Percentiles rank a stretch among this genome's conserved stretches.
These are phyloP conservation scores for Plasmodium cynomolgi DNA, from an alignment of 169 alveolate genomes.

Conservation along the genomic window DNA sequence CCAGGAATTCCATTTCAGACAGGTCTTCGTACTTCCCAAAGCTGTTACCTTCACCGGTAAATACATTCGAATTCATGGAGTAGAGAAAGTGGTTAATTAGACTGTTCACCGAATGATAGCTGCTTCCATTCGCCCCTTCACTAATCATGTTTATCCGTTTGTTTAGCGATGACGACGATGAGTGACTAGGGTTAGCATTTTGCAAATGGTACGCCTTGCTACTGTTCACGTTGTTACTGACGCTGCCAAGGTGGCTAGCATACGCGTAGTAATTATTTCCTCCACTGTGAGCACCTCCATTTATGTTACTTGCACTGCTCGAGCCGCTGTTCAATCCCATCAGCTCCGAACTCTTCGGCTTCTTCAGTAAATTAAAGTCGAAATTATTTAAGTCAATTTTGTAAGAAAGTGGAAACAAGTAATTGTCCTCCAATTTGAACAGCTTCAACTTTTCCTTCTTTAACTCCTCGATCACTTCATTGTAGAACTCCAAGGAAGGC, in stretches of 20 bases:
- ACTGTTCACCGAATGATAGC: conserved; percentile 43
- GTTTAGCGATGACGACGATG: conserved; percentile 18
- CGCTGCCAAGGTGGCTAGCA: neutral
- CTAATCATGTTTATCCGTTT: conserved; percentile 19
- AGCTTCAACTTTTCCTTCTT: conserved; percentile 71
- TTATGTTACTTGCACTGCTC: neutral
- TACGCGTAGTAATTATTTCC: neutral
- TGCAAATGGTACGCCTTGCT: neutral
- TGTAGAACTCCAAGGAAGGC: conserved; percentile 82
- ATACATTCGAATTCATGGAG: conserved; percentile 59
- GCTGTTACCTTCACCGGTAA: conserved; percentile 4
- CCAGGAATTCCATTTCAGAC: conserved; percentile 36
- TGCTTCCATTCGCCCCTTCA: conserved; percentile 21
- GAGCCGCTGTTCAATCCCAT: neutral
- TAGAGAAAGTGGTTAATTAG: conserved; percentile 45
- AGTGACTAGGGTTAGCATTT: neutral
- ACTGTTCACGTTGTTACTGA: neutral
- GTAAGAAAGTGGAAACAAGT: conserved; percentile 58
- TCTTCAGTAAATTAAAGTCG: conserved; percentile 63
- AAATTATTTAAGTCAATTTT: conserved; percentile 73
- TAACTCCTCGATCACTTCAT: conserved; percentile 78
- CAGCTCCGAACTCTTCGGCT: conserved; percentile 44
- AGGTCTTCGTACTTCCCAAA: conserved; percentile 19
- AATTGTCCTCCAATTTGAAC: conserved; percentile 63
- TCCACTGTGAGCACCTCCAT: neutral